Percentiles rank a stretch among this genome's conserved stretches.
Evolutionary conservation across 2,329 filamentous ascomycete species (phyloP).

Genomic region (Paraconiothyrium brasiliense): DNA sequence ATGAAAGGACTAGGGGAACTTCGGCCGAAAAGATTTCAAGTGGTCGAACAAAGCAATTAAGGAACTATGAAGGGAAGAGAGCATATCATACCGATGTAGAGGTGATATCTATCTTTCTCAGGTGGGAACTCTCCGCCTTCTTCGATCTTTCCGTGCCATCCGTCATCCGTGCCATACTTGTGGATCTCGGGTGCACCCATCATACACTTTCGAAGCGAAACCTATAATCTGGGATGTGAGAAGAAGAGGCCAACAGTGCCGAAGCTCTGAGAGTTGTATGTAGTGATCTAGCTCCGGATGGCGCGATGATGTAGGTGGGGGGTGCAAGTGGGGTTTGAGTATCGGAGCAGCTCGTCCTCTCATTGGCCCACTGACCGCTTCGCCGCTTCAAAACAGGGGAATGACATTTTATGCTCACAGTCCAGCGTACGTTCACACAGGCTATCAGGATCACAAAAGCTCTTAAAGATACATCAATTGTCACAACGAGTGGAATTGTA

Average conservation of each 20-base stretch:
- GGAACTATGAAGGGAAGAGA: not conserved
- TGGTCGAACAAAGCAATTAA: too few species aligned
- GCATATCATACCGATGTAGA: conserved; percentile 59
- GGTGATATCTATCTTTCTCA: conserved; percentile 63
- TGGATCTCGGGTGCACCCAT: conserved; percentile 37
- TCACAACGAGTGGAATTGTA: conserved; percentile 13
- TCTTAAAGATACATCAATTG: not conserved
- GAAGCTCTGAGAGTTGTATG: not conserved
- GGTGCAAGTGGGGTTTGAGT: not conserved
- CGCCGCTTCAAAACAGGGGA: not conserved
- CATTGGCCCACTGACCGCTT: conserved; percentile 1
- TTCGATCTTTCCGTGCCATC: conserved; percentile 63
- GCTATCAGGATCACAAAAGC: not conserved
- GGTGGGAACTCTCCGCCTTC: conserved; percentile 59
- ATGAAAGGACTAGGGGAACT: too few species aligned
- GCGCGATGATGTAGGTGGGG: conserved; percentile 11
- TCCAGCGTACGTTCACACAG: not conserved
- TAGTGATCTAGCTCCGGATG: not conserved
- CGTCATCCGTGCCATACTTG: conserved; percentile 53
- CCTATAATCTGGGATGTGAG: not conserved
- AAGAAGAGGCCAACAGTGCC: not conserved
- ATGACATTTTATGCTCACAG: not conserved
- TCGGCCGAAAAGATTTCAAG: too few species aligned
- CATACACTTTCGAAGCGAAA: not conserved
- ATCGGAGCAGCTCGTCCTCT: conserved; percentile 7